Evolutionary conservation across 1,139 yeast species (phyloP), one percentile per base, ranked within the genome.

Genomic region (Debaryomyces fabryi): DNA sequence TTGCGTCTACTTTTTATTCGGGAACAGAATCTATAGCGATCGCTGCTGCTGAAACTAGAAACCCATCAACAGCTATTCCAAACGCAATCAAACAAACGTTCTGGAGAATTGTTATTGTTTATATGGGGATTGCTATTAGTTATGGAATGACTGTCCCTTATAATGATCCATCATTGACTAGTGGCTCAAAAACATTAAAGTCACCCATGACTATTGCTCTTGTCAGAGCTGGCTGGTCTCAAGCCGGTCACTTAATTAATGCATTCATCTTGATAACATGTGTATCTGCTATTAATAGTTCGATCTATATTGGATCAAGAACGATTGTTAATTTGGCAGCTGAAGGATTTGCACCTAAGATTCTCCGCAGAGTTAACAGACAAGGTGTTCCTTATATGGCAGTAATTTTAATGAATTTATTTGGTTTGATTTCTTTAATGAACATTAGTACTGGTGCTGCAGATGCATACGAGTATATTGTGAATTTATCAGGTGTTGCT

Each of bases 11-110:
- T 3, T 82, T 79, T 50, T 80, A 79, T 52, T 69, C 81, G 2
- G 86, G 87, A 42, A 77, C 82, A 15, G 87, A 82, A 59, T 76
- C 82, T 21, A 74, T 81, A 21, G 83, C 85, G 4, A 66, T 82
- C 25, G 72, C 82, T 39, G 85, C 85, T 0, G 75, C 82, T 16
- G 87, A 82, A 56, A 69, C 85, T 0, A 72, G 74, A 57, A 79
- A 81, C 52, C 86, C 86, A 12, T 64, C 77, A 29, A 73, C 66
- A 49, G 83, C 86, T 15, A 72, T 82, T 18, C 86, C 86, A 6
- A 69, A 64, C 42, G 86, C 86, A 21, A 81, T 81, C 37, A 79
- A 79, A 64, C 86, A 83, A 50, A 81, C 85, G 0, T 69, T 81
- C 42, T 68, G 76, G 65, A 68, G 87, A 56, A 79, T 82, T 30